Conservation (phyloP, 352 stramenopile species). For the Phytophthora pisi region DNA sequence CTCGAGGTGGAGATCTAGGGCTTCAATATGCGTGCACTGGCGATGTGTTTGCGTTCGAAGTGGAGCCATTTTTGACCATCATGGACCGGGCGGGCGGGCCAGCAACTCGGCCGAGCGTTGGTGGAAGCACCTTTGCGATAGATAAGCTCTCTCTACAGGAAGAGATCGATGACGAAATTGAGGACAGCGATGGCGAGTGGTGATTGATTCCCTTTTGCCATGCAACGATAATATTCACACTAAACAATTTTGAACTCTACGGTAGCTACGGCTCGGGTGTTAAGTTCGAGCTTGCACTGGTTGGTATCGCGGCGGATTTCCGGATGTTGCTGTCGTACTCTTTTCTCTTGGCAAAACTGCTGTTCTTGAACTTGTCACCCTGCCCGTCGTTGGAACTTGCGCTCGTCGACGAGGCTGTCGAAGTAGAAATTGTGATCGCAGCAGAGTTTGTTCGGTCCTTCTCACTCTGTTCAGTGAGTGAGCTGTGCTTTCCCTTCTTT, state of each 20-base stretch:
- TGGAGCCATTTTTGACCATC: slow-evolving; percentile 67
- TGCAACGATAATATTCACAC: slow-evolving; percentile 25
- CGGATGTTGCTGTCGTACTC: slow-evolving; percentile 75
- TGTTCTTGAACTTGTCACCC: slow-evolving; percentile 68
- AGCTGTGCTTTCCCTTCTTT: slow-evolving; percentile 59
- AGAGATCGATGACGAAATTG: slow-evolving; percentile 72
- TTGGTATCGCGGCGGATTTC: slow-evolving; percentile 35
- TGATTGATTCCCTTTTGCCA: slow-evolving; percentile 1
- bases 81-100: slow-evolving; percentile 34
- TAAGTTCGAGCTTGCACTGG: slow-evolving; percentile 16
- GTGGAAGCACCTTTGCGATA: slow-evolving; percentile 12
- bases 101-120: slow-evolving; percentile 1
- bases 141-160: slow-evolving; percentile 22
- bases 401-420: slow-evolving; percentile 1
- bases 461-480: slow-evolving; percentile 67
- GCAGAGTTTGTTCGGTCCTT: slow-evolving; percentile 33
- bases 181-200: slow-evolving; percentile 62
- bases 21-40: slow-evolving; percentile 50
- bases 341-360: slow-evolving; percentile 69
- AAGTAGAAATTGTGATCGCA: slow-evolving; percentile 13
- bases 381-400: slow-evolving; percentile 7
- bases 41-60: slow-evolving; percentile 70
- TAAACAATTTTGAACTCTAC: slow-evolving; percentile 36
- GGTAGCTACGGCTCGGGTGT: slow-evolving; percentile 21
- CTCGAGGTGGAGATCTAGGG: slow-evolving; percentile 16